Evolutionary conservation across 148 eudicot genomes (phyloP), one percentile per base, ranked within the genome.

Genomic region (Suaeda aralocaspica): DNA sequence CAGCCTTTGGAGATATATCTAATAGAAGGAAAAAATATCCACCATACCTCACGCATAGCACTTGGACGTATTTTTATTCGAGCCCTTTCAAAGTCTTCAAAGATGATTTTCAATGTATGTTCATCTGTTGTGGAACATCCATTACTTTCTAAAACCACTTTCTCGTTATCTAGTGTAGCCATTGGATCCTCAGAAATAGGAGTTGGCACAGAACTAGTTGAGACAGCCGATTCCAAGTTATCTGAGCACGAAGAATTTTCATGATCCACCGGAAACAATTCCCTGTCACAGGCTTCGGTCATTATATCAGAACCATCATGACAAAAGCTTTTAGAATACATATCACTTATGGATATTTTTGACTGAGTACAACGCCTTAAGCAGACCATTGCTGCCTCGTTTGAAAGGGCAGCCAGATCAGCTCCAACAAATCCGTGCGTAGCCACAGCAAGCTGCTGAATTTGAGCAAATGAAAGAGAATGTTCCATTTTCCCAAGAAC

Each of bases 381-480:
- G 76, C 96, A 82, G 67, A 80, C 80, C 84, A 89, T 75, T 50
- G 87, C 90, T 36, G 99, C 96, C 77, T 91, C 90, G 79, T 87
- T 87, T 81, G 87, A 86, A 49, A 94, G 88, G 42, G 91, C 83
- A 71, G 77, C 90, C 72, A 94, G 75, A 82, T 94, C 99, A 79
- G 97, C 99, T 70, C 99, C 99, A 68, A 94, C 99, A 73, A 87
- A 94, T 49, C 96, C 99, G 79, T 94, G 97, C 28, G 99, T 89
- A 67, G 76, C 76, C 66, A 59, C 77, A 59, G 99, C 85, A 77
- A 94, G 83, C 45, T 86, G 73, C 73, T 82, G 85, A 75, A 94
- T 69, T 79, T 91, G 85, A 45, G 68, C 55, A 46, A 75, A 76
- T 49, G 70, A 75, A 63, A 91, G 93, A 72, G 85, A 77, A 68